Evolutionary conservation across 164 flowering plant genomes (phyloP).

Genomic region (Kalanchoe fedtschenkoi): DNA sequence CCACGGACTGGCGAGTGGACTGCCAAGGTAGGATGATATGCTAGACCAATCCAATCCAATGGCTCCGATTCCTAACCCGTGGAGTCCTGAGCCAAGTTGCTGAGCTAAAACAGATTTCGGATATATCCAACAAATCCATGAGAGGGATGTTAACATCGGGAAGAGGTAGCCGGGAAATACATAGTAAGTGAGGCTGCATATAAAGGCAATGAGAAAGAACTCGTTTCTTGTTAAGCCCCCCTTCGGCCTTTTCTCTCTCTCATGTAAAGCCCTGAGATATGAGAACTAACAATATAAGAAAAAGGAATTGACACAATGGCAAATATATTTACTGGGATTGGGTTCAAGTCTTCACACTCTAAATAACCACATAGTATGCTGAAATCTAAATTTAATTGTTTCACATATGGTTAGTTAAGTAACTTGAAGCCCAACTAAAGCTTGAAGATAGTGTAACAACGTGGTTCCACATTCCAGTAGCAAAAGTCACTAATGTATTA

Average conservation of each 20-base stretch:
- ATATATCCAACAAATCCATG: constrained; percentile 33
- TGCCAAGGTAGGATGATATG: constrained; percentile 30
- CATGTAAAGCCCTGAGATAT: constrained; percentile 35
- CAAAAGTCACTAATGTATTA: no score
- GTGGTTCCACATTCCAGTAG: no score
- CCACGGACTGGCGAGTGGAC: constrained; percentile 43
- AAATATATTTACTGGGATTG: no score
- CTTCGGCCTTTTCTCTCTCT: constrained; percentile 25
- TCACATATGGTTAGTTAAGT: no score
- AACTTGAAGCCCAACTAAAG: no score
- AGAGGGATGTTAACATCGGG: constrained; percentile 23
- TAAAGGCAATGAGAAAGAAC: constrained; percentile 32
- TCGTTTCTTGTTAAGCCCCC: constrained; percentile 23
- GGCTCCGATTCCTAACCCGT: constrained; percentile 29
- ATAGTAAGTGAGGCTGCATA: constrained; percentile 35
- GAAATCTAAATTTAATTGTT: background rate
- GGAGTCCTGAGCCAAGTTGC: constrained; percentile 38
- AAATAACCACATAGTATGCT: background rate
- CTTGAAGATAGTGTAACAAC: no score
- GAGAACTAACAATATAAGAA: background rate
- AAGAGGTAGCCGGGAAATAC: constrained; percentile 36
- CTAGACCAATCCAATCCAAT: constrained; percentile 37
- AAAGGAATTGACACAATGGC: background rate
- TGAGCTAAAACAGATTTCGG: constrained; percentile 28
- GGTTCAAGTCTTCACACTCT: no score